Evolutionary conservation across 331 rosid species (phyloP).

Genomic region (Rosa hybrid): DNA sequence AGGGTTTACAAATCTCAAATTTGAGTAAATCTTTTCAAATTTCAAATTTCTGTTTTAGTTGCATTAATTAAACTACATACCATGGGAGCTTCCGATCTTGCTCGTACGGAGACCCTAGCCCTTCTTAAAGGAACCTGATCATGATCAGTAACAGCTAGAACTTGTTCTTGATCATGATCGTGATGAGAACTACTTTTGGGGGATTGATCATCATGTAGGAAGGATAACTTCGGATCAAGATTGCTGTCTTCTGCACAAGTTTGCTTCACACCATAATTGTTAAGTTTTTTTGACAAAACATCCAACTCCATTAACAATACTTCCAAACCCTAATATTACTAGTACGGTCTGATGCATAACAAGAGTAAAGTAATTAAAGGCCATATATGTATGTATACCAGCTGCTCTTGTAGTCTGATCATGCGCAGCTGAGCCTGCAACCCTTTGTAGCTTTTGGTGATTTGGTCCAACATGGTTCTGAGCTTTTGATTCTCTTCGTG

Average conservation of each 20-base stretch:
- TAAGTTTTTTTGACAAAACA: not conserved
- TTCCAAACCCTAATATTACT: not conserved
- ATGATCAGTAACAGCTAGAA: not conserved
- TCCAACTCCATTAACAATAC: not conserved
- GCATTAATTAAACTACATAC: not conserved
- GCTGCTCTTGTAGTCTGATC: not conserved
- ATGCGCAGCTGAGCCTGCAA: not conserved
- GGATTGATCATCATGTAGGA: not conserved
- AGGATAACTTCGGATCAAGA: not conserved
- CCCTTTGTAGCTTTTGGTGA: not conserved
- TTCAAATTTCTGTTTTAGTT: no score
- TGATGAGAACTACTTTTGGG: not conserved
- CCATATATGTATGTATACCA: not conserved
- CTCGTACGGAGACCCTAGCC: not conserved
- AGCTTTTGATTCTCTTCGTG: slow-evolving; percentile 3
- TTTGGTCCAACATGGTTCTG: not conserved
- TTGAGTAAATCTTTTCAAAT: not conserved
- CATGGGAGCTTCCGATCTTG: not conserved
- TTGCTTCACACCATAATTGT: not conserved
- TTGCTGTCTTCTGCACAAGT: not conserved
- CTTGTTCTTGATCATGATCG: not conserved
- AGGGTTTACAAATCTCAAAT: no score
- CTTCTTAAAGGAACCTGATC: not conserved
- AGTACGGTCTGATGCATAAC: not conserved
- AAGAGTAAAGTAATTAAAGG: not conserved